Evolutionary conservation across 139 green algal genomes (phyloP).

Genomic region (Trebouxia sp.): DNA sequence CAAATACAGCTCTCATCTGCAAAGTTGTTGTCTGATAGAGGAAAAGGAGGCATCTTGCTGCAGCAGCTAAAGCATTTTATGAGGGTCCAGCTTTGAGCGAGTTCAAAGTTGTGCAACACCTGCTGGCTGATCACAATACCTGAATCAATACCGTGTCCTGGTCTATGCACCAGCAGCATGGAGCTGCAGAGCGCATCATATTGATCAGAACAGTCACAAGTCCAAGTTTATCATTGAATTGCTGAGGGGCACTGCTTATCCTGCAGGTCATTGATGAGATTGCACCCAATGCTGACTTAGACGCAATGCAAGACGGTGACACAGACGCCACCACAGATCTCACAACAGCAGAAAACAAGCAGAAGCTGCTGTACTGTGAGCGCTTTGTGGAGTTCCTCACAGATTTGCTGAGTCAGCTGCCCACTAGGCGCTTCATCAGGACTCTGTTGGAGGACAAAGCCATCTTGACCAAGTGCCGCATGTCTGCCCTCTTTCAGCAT

Average conservation of each 20-base stretch:
- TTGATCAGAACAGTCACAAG: neutral
- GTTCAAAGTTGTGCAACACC: no score
- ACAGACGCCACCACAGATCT: neutral
- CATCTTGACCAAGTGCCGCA: slow-evolving; percentile 78
- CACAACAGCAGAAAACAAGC: slow-evolving; percentile 26
- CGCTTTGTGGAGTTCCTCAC: slow-evolving; percentile 88
- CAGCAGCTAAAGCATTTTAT: no score
- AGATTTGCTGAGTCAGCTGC: slow-evolving; percentile 88
- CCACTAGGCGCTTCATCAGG: slow-evolving; percentile 83
- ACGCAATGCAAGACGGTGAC: slow-evolving; percentile 5
- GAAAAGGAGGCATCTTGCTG: no score
- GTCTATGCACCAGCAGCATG: neutral
- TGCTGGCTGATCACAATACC: no score
- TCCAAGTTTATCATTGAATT: neutral
- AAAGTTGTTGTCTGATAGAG: no score
- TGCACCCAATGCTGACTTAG: neutral
- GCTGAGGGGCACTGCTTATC: neutral
- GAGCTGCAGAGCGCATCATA: neutral
- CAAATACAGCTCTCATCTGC: no score
- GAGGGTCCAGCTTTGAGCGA: no score
- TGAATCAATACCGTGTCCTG: neutral
- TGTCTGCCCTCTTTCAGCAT: slow-evolving; percentile 53
- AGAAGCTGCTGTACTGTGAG: slow-evolving; percentile 78
- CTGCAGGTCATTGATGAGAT: slow-evolving; percentile 23
- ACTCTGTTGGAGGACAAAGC: slow-evolving; percentile 81